Evolutionary conservation across 2,329 filamentous ascomycete genomes (phyloP), one percentile per base, ranked within the genome.

Genomic region (Alternaria alternata): DNA sequence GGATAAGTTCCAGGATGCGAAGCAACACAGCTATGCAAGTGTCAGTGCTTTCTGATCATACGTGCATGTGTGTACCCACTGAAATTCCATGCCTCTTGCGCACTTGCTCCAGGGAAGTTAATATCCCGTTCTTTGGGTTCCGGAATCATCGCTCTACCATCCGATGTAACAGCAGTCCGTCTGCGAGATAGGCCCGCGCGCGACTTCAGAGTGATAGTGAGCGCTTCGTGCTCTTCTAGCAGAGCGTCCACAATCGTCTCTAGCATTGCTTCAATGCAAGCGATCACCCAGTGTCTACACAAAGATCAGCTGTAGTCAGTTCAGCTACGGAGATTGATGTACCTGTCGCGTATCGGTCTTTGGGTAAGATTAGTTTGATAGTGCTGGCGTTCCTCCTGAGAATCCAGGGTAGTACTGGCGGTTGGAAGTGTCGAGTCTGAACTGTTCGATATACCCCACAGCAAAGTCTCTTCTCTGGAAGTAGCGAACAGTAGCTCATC

Each of bases 21-120:
- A 87, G 61, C 4, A 86, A 74, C 6, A 86, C 81, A 65, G 85
- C 86, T 87, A 59, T 16, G 11, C 44, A 5, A 52, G 36, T 18
- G 32, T 68, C 51, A 70, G 64, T 62, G 46, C 54, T 24, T 11
- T 22, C 14, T 18, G 18, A 11, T 28, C 22, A 18, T 34, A 41
- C 18, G 5, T 11, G 14, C 28, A 30, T 24, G 7, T 9, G 16
- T 18, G 30, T 38, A 66, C 66, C 72, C 69, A 86, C 84, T 80
- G 65, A 86, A 86, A 68, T 83, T 83, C 86, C 86, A 87, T 14
- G 86, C 85, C 71, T 89, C 87, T 56, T 84, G 79, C 4, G 77
- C 77, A 51, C 79, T 84, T 58, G 78, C 84, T 14, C 86, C 87
- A 12, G 87, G 87, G 73, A 86, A 89, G 22, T 73, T 81, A 57